Evolutionary conservation across 768 basidiomycete genomes (phyloP).

Genomic region (Tricholoma sp.): DNA sequence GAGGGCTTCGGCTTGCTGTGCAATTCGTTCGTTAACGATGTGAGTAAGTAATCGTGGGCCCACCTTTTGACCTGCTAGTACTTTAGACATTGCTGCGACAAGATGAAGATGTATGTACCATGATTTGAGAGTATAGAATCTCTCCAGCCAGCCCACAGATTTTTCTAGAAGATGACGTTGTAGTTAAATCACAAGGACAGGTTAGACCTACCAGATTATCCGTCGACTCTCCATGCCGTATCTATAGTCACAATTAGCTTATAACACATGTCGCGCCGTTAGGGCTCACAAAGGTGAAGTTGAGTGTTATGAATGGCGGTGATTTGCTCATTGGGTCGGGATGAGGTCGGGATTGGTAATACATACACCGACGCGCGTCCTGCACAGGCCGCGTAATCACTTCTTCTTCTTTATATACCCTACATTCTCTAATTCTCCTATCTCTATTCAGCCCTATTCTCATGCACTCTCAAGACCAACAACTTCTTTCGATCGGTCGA

Average conservation of each 20-base stretch:
- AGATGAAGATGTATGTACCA: constrained; percentile 35
- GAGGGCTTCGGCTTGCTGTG: constrained; percentile 63
- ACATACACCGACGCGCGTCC: constrained; percentile 11
- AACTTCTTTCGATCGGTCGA: constrained; percentile 62
- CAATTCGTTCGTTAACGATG: neutral
- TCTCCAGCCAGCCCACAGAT: constrained; percentile 71
- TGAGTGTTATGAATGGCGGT: constrained; percentile 23
- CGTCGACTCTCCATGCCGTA: constrained; percentile 74
- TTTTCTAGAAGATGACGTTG: constrained; percentile 13
- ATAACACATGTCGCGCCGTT: neutral
- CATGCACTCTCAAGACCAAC: constrained; percentile 32
- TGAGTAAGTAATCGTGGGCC: constrained; percentile 3
- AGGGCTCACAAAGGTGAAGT: constrained; percentile 36
- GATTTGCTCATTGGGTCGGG: neutral
- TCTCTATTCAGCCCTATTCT: constrained; percentile 7
- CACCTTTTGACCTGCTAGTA: constrained; percentile 48
- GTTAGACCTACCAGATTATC: constrained; percentile 58
- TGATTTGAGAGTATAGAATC: constrained; percentile 74
- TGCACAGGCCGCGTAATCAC: constrained; percentile 18
- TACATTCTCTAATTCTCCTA: constrained; percentile 5
- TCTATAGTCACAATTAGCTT: constrained; percentile 28
- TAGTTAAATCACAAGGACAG: neutral
- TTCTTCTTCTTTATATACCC: constrained; percentile 2
- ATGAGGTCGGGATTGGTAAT: neutral
- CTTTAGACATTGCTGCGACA: neutral